Base-by-base conservation (phyloP, 345 rosid genomes). In the Salix purpurea region DNA sequence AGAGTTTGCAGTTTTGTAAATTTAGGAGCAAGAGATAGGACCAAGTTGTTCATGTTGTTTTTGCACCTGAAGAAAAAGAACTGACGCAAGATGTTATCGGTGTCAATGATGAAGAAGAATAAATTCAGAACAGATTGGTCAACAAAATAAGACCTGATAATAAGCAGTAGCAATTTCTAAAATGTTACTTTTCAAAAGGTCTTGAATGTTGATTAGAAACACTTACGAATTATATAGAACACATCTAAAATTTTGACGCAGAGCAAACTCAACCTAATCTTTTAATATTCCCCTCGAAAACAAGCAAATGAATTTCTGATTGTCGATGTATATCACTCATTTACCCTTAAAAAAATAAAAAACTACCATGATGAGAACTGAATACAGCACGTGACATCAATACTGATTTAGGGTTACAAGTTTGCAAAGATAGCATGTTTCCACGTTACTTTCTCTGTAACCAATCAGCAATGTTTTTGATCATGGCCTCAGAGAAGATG, bases 1-100 rank as follows among this genome's bases (percentile, higher is more conserved):
- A 96, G 82, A 70, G 90, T 85, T 72, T 93, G 91, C 74, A 96
- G 81, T 81, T 88, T 93, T 6, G 89, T 86, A 67, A 96, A 82
- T 83, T 92, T 96, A 14, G 94, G 98, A 77, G 88, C 91, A 76
- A 93, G 91, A 81, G 91, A 89, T 3, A 96, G 84, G 74, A 93
- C 97, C 83, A 96, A 83, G 79, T 83, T 80, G 88, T 91, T 92
- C 99, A 96, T 92, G 85, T 80, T 89, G 72, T 83, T 90, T 74
- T 84, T 90, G 86, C 97, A 90, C 98, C 99, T 96, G 76, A 34
- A 76, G 68, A 73, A 39, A 5, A 69, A 30, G 58, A 69, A 13
- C 18, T 39, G 28, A 56, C 2, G 6, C 60, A 1, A 52, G 58
- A 48, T 39, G 46, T 15, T 18, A 46, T 19, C 42, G 21, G 26